Evolutionary conservation across 768 basidiomycete species (phyloP).

Genomic region (Suillus weaverae): DNA sequence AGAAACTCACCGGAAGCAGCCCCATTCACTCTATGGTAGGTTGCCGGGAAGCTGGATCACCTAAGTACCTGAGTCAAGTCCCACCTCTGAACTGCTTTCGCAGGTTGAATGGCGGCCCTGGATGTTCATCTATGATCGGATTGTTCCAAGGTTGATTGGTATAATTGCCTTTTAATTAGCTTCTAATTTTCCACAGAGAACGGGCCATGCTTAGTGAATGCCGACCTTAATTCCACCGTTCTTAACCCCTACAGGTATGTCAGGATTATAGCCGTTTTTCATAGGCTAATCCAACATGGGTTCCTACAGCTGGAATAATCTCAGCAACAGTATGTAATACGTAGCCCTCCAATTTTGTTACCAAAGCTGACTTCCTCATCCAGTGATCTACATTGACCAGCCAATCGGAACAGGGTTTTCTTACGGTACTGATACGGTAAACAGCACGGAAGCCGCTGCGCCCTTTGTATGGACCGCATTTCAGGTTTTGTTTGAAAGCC

Average conservation of each 20-base stretch:
- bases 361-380: neutral
- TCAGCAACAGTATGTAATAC: slow-evolving; percentile 56
- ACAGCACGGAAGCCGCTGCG: slow-evolving; percentile 51
- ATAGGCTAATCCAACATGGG: neutral
- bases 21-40: slow-evolving; percentile 65
- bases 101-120: slow-evolving; percentile 62
- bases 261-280: neutral
- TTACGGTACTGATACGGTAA: slow-evolving; percentile 55
- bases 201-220: slow-evolving; percentile 62
- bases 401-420: slow-evolving; percentile 70
- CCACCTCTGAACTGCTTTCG: neutral
- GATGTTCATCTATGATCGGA: slow-evolving; percentile 64
- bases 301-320: slow-evolving; percentile 58
- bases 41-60: neutral
- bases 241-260: slow-evolving; percentile 61
- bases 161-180: neutral
- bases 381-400: slow-evolving; percentile 73
- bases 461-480: slow-evolving; percentile 62
- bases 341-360: neutral
- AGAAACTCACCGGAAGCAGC: slow-evolving; percentile 58
- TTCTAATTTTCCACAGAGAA: slow-evolving; percentile 43
- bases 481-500: slow-evolving; percentile 62
- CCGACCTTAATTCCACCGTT: slow-evolving; percentile 51
- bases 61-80: neutral
- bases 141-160: slow-evolving; percentile 55